These are phyloP conservation scores for Falciphora oryzae DNA, from an alignment of 2,329 filamentous ascomycete genomes.

Conservation along the genomic window DNA sequence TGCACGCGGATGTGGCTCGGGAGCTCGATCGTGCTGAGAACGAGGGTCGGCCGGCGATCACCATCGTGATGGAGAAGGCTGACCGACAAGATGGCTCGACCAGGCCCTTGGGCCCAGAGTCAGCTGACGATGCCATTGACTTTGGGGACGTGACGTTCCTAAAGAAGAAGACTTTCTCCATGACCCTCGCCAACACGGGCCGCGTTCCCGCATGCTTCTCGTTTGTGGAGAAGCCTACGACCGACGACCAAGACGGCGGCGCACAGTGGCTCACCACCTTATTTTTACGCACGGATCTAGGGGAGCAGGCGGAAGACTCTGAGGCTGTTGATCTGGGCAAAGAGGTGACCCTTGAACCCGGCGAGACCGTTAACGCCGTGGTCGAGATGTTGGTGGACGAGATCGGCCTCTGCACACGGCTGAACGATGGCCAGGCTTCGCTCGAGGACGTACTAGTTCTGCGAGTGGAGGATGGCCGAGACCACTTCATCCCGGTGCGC, in stretches of 20 bases:
- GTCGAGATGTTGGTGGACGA: slow-evolving; percentile 63
- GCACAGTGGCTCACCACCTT: slow-evolving; percentile 64
- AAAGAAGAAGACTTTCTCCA: slow-evolving; percentile 54
- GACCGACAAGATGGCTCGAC: slow-evolving; percentile 20
- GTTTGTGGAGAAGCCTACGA: slow-evolving; percentile 67
- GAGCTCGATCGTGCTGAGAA: slow-evolving; percentile 72
- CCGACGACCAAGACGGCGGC: slow-evolving; percentile 32
- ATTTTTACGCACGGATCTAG: slow-evolving; percentile 47
- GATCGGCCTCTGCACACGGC: slow-evolving; percentile 54
- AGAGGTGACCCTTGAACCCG: slow-evolving; percentile 70
- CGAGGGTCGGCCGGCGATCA: slow-evolving; percentile 38
- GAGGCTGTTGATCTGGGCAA: slow-evolving; percentile 35
- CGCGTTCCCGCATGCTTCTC: slow-evolving; percentile 71
- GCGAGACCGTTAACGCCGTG: slow-evolving; percentile 69
- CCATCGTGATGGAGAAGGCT: slow-evolving; percentile 59
- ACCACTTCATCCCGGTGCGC: slow-evolving; percentile 83
- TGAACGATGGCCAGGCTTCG: slow-evolving; percentile 62
- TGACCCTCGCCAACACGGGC: slow-evolving; percentile 92
- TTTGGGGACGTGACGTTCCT: slow-evolving; percentile 73
- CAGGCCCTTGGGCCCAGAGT: background rate
- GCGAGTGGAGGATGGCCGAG: slow-evolving; percentile 74
- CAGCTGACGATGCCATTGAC: slow-evolving; percentile 46
- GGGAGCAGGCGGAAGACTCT: slow-evolving; percentile 25
- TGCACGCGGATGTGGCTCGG: slow-evolving; percentile 81
- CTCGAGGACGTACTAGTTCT: slow-evolving; percentile 88